A percentile compares a stretch with the other conserved stretches of the same genome.
These are phyloP conservation scores for Colletotrichum phormii DNA, from an alignment of 2,329 filamentous ascomycete species.

Conservation along the genomic window DNA sequence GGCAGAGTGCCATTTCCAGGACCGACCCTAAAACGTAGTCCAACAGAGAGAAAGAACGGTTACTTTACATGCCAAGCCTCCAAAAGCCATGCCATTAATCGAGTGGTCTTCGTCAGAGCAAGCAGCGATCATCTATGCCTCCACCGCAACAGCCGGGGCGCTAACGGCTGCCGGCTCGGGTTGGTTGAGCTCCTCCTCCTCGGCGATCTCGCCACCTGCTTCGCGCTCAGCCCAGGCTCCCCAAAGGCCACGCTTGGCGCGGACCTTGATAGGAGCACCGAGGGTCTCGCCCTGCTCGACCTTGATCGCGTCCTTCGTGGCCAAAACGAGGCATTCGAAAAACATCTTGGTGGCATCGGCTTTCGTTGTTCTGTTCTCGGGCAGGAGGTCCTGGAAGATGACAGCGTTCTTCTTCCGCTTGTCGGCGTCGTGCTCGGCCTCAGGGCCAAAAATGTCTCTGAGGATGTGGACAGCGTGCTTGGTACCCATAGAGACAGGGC, in stretches of 20 bases:
- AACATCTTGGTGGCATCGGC: conserved; percentile 99
- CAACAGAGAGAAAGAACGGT: conserved; percentile 37
- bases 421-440: conserved; percentile 75
- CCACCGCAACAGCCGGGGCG: conserved; percentile 48
- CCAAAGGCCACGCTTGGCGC: conserved; percentile 96
- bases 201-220: conserved; percentile 71
- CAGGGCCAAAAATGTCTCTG: conserved; percentile 84
- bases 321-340: conserved; percentile 94
- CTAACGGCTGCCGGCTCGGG: conserved; percentile 45
- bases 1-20: conserved; percentile 34
- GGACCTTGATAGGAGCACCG: conserved; percentile 83
- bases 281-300: conserved; percentile 86
- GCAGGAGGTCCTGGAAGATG: conserved; percentile 91
- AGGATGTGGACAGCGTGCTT: conserved; percentile 96
- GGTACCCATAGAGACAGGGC: conserved; percentile 89
- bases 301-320: conserved; percentile 98
- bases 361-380: conserved; percentile 82
- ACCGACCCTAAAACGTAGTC: conserved; percentile 27
- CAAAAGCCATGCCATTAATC: conserved; percentile 37
- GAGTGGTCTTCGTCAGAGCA: conserved; percentile 26
- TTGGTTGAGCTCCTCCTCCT: conserved; percentile 56
- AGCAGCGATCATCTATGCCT: conserved; percentile 43
- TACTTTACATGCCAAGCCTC: conserved; percentile 36
- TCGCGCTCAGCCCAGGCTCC: conserved; percentile 91
- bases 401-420: conserved; percentile 82